Evolutionary conservation across 176 grass and related monocot species (phyloP), one percentile per base, ranked within the genome.

Genomic region (Oryza meridionalis): DNA sequence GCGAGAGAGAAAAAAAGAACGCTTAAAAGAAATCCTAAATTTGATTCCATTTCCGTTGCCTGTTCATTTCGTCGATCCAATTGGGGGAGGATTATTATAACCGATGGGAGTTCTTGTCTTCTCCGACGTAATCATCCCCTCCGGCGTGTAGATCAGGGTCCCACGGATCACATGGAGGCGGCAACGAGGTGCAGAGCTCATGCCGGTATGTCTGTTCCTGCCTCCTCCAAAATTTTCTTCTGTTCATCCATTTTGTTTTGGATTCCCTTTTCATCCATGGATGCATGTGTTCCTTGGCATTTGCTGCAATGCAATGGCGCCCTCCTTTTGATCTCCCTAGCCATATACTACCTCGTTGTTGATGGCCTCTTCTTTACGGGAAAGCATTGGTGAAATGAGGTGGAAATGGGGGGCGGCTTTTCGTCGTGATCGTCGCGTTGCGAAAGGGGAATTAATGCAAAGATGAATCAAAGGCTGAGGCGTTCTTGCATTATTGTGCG

Each of bases 81-180:
- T 61, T 21, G 64, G 51, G 67, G 8, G 11, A 16, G 8, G 11
- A 16, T 29, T 63, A 79, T 53, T 24, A 35, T 59, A 74, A 75
- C 40, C 63, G 24, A 65, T 25, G n/a, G n/a, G 17, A 43, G 50
- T 46, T 40, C 51, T 75, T 82, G 84, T 80, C 84, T 73, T 82
- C 83, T 86, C 73, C 73, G 15, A 11, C 74, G 42, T 21, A 24
- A 75, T 70, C 74, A 4, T 78, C 88, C 11, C 7, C 49, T 40
- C 62, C 22, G 76, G 64, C 37, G 25, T 38, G 32, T 53, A 78
- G 79, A 58, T 9, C 66, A 27, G 67, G 61, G 68, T 0, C 88
- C 83, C 84, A 68, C 64, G 88, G 80, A 50, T 83, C 84, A 90
- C 88, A 90, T 90, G 88, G 84, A 83, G 47, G 78, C 45, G 64